phyloP scores from a whole-genome alignment of 345 rosid species.

The Boechera stricta region DNA sequence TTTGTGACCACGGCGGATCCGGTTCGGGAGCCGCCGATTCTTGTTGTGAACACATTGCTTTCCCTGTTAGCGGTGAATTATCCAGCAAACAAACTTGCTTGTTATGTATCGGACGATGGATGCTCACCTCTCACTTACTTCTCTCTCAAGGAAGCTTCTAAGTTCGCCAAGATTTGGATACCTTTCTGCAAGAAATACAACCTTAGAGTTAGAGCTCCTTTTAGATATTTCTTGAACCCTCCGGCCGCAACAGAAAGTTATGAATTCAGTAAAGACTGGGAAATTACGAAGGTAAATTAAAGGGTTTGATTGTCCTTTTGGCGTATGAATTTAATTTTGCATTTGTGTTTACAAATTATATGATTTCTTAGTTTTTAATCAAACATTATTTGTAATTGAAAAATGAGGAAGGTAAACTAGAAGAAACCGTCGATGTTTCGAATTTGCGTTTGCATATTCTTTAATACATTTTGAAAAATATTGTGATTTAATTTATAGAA shows the following conservation, averaged over 20 bases:
- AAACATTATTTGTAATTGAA: neutral
- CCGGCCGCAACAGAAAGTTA: constrained; percentile 8
- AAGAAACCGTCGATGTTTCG: neutral
- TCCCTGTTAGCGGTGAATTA: constrained; percentile 64
- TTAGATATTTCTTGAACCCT: constrained; percentile 55
- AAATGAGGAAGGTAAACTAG: neutral
- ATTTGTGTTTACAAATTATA: neutral
- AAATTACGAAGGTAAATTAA: constrained; percentile 53
- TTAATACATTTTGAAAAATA: too few relatives aligned
- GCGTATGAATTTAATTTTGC: neutral
- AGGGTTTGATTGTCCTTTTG: neutral
- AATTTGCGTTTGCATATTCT: neutral
- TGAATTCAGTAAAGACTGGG: constrained; percentile 58
- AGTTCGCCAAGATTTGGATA: constrained; percentile 73
- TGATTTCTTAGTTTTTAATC: too few relatives aligned
- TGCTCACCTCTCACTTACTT: constrained; percentile 65
- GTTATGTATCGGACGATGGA: constrained; percentile 67
- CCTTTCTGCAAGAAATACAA: constrained; percentile 69
- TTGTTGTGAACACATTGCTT: constrained; percentile 47
- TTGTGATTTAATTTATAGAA: too few relatives aligned
- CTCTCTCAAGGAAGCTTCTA: constrained; percentile 64
- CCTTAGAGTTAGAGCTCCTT: constrained; percentile 68
- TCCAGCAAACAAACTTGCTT: constrained; percentile 58
- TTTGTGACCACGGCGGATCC: constrained; percentile 58
- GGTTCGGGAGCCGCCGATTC: constrained; percentile 37